Percentiles rank a stretch among this genome's conserved stretches.
phyloP scores from a whole-genome alignment of 1,139 yeast genomes.

The Wickerhamomyces sp. region DNA sequence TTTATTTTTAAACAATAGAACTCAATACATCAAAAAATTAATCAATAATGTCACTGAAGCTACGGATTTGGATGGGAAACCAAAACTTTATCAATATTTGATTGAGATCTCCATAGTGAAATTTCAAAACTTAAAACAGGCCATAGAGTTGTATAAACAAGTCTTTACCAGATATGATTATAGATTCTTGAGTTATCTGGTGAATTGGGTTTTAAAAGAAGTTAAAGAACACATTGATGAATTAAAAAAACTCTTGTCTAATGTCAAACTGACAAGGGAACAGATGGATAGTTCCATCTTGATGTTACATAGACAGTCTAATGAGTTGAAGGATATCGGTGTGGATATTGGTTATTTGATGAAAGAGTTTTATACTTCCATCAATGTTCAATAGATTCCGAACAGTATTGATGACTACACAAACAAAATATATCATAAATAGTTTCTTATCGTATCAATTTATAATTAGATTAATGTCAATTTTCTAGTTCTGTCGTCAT shows the following conservation, averaged over 20 bases:
- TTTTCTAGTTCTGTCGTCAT: neutral
- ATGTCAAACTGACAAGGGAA: constrained; percentile 47
- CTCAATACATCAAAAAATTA: constrained; percentile 38
- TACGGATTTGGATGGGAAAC: constrained; percentile 46
- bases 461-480: neutral
- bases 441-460: too few relatives aligned
- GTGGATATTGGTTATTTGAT: constrained; percentile 65
- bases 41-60: constrained; percentile 34
- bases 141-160: constrained; percentile 40
- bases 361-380: constrained; percentile 29
- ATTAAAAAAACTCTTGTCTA: constrained; percentile 64
- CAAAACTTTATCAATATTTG: constrained; percentile 40
- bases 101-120: constrained; percentile 56
- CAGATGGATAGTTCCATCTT: constrained; percentile 46
- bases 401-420: too few relatives aligned
- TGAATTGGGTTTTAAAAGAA: constrained; percentile 69
- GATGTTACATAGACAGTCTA: constrained; percentile 55
- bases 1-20: constrained; percentile 41
- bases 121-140: constrained; percentile 47
- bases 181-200: constrained; percentile 34
- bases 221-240: constrained; percentile 54
- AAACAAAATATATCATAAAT: too few relatives aligned
- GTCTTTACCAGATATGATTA: constrained; percentile 34
- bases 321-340: constrained; percentile 59
- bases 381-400: constrained; percentile 11